These are phyloP conservation scores for Myxozyma lipomycoides DNA, from an alignment of 805 yeast genomes.

Conservation along the genomic window DNA sequence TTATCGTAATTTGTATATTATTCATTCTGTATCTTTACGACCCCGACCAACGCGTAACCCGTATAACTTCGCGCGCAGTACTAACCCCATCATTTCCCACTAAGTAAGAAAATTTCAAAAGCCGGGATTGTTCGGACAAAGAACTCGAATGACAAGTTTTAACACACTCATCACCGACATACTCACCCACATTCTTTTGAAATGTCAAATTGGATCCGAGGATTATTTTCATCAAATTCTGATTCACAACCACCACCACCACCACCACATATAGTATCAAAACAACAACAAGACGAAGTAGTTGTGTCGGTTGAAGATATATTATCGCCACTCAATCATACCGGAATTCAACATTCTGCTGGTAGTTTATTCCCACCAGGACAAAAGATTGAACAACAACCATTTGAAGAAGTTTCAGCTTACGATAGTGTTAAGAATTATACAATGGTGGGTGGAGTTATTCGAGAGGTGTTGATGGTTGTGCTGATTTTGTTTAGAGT, in stretches of 20 bases:
- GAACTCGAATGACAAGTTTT: too few relatives aligned
- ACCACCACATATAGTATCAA: background rate
- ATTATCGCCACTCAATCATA: constrained; percentile 4
- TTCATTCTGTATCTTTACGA: too few relatives aligned
- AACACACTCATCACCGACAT: too few relatives aligned
- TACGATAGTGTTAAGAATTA: constrained; percentile 16
- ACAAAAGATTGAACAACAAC: background rate
- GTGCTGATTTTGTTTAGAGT: constrained; percentile 8
- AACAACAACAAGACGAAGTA: constrained; percentile 1
- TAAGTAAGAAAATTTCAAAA: too few relatives aligned
- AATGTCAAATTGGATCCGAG: constrained; percentile 16
- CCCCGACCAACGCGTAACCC: too few relatives aligned
- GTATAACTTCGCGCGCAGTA: too few relatives aligned
- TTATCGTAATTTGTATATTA: too few relatives aligned
- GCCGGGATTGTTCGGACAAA: too few relatives aligned
- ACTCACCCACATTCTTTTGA: too few relatives aligned
- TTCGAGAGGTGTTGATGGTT: too few relatives aligned
- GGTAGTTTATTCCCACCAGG: constrained; percentile 4
- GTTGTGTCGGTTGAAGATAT: constrained; percentile 19
- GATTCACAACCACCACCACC: constrained; percentile 2
- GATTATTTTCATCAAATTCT: constrained; percentile 7
- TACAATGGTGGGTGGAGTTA: constrained; percentile 19
- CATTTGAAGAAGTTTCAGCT: background rate
- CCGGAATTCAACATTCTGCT: background rate
- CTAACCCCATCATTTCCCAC: too few relatives aligned